A percentile compares a stretch with the other conserved stretches of the same genome.
phyloP scores from a whole-genome alignment of 805 yeast genomes.

The Spencermartinsiella europaea region DNA sequence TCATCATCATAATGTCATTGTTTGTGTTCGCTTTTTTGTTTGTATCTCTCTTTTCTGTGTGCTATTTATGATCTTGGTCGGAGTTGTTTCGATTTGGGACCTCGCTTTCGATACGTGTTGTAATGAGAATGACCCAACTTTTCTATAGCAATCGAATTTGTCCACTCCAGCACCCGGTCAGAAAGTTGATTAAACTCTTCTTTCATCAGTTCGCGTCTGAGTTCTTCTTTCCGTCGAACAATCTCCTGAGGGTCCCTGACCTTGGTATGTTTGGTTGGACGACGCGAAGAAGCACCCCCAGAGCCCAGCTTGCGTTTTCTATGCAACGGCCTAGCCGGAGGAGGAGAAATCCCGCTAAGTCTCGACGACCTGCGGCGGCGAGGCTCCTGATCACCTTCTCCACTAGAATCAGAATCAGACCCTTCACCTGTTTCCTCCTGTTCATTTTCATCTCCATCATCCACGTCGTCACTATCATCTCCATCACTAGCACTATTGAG shows the following conservation, averaged over 20 bases:
- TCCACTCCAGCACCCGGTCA: slow-evolving; percentile 22
- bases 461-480: slow-evolving; percentile 18
- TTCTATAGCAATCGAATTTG: slow-evolving; percentile 20
- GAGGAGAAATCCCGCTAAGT: background rate
- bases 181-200: slow-evolving; percentile 14
- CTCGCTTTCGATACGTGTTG: slow-evolving; percentile 21
- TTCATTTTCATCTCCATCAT: slow-evolving; percentile 5
- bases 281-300: background rate
- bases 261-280: slow-evolving; percentile 1
- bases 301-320: background rate
- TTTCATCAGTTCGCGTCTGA: slow-evolving; percentile 14
- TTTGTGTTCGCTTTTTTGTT: background rate
- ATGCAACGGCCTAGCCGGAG: background rate
- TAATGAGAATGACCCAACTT: slow-evolving; percentile 25
- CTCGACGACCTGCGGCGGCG: slow-evolving; percentile 1
- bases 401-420: slow-evolving; percentile 39
- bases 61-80: background rate
- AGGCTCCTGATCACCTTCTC: slow-evolving; percentile 10
- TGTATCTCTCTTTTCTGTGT: background rate
- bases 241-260: slow-evolving; percentile 1
- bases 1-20: background rate
- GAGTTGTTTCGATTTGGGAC: slow-evolving; percentile 1
- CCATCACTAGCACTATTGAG: slow-evolving; percentile 9
- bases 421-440: slow-evolving; percentile 27
- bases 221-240: slow-evolving; percentile 6